A percentile compares a stretch with the other conserved stretches of the same genome.
Evolutionary conservation across 805 yeast species (phyloP).

Genomic region (Ogataea methanolica): DNA sequence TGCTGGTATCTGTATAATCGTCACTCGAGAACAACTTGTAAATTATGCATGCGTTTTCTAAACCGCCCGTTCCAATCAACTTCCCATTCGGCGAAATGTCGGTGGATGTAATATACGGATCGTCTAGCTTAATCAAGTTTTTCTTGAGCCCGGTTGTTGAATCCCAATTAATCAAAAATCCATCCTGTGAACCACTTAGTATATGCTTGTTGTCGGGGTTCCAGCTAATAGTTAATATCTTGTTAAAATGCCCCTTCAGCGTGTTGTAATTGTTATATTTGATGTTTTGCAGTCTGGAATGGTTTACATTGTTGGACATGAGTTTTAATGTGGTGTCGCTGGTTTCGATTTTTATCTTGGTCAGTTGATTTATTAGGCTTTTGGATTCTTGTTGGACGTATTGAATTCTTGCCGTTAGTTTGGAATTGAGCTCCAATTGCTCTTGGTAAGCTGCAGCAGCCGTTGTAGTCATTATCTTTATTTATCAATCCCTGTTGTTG

Average conservation of each 20-base stretch:
- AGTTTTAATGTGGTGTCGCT: slow-evolving; percentile 23
- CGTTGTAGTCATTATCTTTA: slow-evolving; percentile 1
- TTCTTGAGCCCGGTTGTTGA: slow-evolving; percentile 64
- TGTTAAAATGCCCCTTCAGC: slow-evolving; percentile 65
- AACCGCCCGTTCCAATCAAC: slow-evolving; percentile 75
- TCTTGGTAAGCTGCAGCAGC: slow-evolving; percentile 12
- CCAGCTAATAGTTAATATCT: slow-evolving; percentile 70
- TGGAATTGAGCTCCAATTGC: slow-evolving; percentile 22
- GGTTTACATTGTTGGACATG: slow-evolving; percentile 22
- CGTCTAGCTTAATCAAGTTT: slow-evolving; percentile 66
- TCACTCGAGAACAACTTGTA: slow-evolving; percentile 38
- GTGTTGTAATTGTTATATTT: slow-evolving; percentile 24
- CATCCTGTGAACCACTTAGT: slow-evolving; percentile 81
- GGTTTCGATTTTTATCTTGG: slow-evolving; percentile 23
- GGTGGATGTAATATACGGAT: slow-evolving; percentile 76
- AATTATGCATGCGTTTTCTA: slow-evolving; percentile 73
- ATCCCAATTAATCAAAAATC: slow-evolving; percentile 82
- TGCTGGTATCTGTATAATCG: slow-evolving; percentile 14
- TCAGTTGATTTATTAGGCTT: slow-evolving; percentile 21
- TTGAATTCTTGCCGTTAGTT: slow-evolving; percentile 18
- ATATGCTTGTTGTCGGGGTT: slow-evolving; percentile 55
- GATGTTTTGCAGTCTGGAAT: slow-evolving; percentile 3
- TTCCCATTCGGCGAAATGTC: slow-evolving; percentile 64
- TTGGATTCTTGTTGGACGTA: slow-evolving; percentile 24
- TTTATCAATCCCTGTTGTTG: background rate